Conservation (phyloP, 2,329 filamentous ascomycete genomes). For the Biscogniauxia mediterranea region DNA sequence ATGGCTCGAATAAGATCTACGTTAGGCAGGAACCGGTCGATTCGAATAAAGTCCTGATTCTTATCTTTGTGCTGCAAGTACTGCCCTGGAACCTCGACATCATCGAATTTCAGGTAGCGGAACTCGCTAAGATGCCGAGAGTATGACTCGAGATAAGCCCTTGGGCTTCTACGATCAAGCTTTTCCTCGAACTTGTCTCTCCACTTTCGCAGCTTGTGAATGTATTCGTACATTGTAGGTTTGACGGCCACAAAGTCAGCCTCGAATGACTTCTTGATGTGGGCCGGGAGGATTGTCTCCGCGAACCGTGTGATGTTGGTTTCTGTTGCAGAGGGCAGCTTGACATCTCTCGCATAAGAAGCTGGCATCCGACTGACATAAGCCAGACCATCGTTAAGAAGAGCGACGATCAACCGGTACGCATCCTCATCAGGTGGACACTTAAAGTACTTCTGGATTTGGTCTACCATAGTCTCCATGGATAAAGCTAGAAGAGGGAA, state of each 20-base stretch:
- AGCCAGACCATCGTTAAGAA: conserved; percentile 91
- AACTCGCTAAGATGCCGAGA: conserved; percentile 95
- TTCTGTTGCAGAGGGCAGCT: conserved; percentile 85
- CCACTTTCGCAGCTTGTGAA: conserved; percentile 93
- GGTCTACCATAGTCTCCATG: conserved; percentile 99
- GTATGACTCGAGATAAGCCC: conserved; percentile 76
- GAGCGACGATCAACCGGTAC: conserved; percentile 92
- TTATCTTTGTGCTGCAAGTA: conserved; percentile 98
- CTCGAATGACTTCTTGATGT: conserved; percentile 96
- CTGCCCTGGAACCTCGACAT: conserved; percentile 95
- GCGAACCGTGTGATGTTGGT: conserved; percentile 96
- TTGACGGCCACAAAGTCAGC: conserved; percentile 95
- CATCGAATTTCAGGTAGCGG: conserved; percentile 95
- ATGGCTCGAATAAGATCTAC: conserved; percentile 91
- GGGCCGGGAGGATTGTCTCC: conserved; percentile 88
- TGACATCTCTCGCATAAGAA: conserved; percentile 86
- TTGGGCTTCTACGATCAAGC: conserved; percentile 76
- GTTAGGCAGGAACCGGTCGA: conserved; percentile 93
- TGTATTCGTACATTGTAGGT: conserved; percentile 98
- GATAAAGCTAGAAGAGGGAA: conserved; percentile 94
- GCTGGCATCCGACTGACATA: conserved; percentile 86
- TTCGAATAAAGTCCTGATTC: conserved; percentile 97
- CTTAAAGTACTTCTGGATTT: conserved; percentile 99
- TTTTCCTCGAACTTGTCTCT: conserved; percentile 98
- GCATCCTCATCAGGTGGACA: conserved; percentile 98